phyloP scores from a whole-genome alignment of 768 basidiomycete genomes.

The Boletus sp. region DNA sequence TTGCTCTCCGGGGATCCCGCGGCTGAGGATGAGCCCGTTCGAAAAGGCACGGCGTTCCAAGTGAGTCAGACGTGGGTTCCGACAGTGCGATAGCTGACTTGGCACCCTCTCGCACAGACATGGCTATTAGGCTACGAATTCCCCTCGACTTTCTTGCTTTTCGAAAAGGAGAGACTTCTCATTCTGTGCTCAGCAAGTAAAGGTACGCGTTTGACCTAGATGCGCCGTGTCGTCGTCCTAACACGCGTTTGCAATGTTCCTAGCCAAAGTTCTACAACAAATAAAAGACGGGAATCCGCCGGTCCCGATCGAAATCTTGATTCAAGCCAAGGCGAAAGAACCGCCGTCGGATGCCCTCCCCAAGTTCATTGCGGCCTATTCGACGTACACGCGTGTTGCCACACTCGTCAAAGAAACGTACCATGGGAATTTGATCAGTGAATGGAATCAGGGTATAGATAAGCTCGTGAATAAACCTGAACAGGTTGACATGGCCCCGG shows the following conservation, averaged over 20 bases:
- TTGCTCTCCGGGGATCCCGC: conserved; percentile 75
- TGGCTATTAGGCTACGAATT: conserved; percentile 98
- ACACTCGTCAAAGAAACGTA: conserved; percentile 79
- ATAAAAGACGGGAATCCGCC: conserved; percentile 54
- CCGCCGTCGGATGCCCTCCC: conserved; percentile 68
- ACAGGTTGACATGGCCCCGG: conserved; percentile 71
- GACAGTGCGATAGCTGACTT: neutral
- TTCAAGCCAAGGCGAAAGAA: conserved; percentile 79
- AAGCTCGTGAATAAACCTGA: conserved; percentile 62
- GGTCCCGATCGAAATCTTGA: conserved; percentile 72
- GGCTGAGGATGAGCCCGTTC: conserved; percentile 84
- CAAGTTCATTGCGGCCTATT: conserved; percentile 61
- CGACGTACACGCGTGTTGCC: conserved; percentile 64
- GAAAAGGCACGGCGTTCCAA: conserved; percentile 90
- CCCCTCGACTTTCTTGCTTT: conserved; percentile 86
- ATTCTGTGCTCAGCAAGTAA: conserved; percentile 88
- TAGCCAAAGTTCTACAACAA: conserved; percentile 86
- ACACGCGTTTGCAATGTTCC: conserved; percentile 8
- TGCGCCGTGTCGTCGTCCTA: conserved; percentile 5
- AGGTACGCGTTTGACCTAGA: conserved; percentile 44
- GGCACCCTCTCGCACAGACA: conserved; percentile 50
- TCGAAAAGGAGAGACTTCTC: conserved; percentile 70
- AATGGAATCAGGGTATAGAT: conserved; percentile 72
- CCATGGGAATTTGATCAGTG: conserved; percentile 79
- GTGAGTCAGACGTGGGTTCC: conserved; percentile 40